Percentiles rank a stretch among this genome's conserved stretches.
Evolutionary conservation across 1,284 basidiomycete genomes (phyloP).

Genomic region (Boletus sp.): DNA sequence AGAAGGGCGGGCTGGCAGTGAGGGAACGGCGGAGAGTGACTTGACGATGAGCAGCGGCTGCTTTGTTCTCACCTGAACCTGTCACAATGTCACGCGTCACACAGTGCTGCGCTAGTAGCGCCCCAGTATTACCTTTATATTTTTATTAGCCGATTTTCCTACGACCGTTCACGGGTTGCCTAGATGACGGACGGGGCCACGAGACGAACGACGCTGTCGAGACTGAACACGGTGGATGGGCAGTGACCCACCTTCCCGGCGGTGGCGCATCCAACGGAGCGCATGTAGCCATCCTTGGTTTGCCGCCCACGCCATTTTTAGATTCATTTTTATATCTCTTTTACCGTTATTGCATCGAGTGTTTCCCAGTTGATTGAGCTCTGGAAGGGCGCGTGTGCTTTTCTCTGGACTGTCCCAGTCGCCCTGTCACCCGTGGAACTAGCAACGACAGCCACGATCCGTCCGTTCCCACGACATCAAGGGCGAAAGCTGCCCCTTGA

Average conservation of each 20-base stretch:
- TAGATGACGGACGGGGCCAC: no score
- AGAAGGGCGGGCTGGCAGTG: conserved; percentile 5
- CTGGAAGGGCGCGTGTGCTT: not conserved
- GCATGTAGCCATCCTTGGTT: conserved; percentile 13
- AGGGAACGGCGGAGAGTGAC: conserved; percentile 23
- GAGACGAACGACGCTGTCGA: not conserved
- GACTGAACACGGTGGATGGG: not conserved
- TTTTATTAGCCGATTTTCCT: not conserved
- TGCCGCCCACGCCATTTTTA: conserved; percentile 2
- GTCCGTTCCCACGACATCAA: no score
- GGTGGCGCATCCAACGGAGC: not conserved
- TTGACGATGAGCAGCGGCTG: conserved; percentile 27
- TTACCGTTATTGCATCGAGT: not conserved
- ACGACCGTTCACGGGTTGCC: not conserved
- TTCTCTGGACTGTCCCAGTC: no score
- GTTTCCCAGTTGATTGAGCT: not conserved
- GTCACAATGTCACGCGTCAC: conserved; percentile 31
- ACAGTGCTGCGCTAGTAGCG: not conserved
- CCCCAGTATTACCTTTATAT: no score
- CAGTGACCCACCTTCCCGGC: not conserved
- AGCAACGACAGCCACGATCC: no score
- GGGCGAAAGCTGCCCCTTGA: no score
- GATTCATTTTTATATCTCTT: conserved; percentile 11
- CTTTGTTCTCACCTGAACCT: conserved; percentile 34
- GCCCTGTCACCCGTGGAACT: no score